Base-by-base conservation (phyloP, 2,329 filamentous ascomycete genomes). In the Fusarium sp. region DNA sequence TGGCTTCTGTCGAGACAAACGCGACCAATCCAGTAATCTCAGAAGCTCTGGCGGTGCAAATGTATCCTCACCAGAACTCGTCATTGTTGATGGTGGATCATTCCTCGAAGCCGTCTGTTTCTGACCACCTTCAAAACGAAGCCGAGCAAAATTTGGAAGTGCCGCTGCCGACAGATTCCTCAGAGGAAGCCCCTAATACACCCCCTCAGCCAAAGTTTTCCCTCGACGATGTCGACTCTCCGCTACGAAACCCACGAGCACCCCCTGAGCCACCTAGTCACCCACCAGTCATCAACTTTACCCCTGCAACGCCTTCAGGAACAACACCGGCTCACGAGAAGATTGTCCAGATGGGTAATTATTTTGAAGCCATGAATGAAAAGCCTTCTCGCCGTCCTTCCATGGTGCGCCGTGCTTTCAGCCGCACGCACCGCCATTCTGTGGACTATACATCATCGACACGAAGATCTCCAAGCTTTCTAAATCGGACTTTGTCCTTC, bases 41-140 rank as follows among this genome's bases (percentile, higher is more conserved):
- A 1, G 85, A 89, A 73, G 86, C 86, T 31, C 75, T 83, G 69
- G 84, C 84, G 35, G 80, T 89, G 51, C 85, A 80, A 57, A 85
- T 89, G 66, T 87, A 83, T 63, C 80, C 83, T 17, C 86, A 89
- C 61, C 85, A 88, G 66, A 88, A 88, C 64, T 86, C 82, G 43
- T 89, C 86, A 5, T 75, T 89, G 10, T 71, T 88, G 37, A 80
- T 88, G 73, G 82, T 88, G 27, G 77, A 87, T 62, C 82, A 87
- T 68, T 80, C 81, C 9, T 77, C 76, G 37, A 82, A 78, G 68
- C 80, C 79, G 21, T 82, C 80, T 0, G 80, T 82, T 41, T 77
- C 79, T 17, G 78, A 79, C 39, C 65, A 72, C 4, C 65, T 69
- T 15, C 68, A 66, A 29, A 67, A 57, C 43, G 69, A 66, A n/a